Evolutionary conservation across 1,284 basidiomycete genomes (phyloP).

Genomic region (Trichosporon faecale): DNA sequence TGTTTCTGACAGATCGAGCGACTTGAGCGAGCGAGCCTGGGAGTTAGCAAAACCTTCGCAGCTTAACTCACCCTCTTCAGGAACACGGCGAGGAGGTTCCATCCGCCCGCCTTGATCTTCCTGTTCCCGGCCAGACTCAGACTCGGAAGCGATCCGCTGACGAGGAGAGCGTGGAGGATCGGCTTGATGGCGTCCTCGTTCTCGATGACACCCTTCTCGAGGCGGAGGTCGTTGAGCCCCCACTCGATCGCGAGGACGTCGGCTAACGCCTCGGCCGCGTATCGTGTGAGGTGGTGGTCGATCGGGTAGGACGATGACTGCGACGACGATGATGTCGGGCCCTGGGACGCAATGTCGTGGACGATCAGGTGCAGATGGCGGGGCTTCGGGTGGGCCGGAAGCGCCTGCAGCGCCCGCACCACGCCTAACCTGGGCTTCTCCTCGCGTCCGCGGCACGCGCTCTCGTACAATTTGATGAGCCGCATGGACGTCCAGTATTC

Average conservation of each 20-base stretch:
- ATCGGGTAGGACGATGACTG: slow-evolving; percentile 24
- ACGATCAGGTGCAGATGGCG: slow-evolving; percentile 41
- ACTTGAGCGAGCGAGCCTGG: slow-evolving; percentile 70
- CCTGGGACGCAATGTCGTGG: slow-evolving; percentile 24
- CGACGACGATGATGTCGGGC: background rate
- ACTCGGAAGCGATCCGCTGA: slow-evolving; percentile 75
- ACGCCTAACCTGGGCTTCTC: slow-evolving; percentile 65
- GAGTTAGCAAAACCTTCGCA: slow-evolving; percentile 1
- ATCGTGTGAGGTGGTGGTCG: slow-evolving; percentile 61
- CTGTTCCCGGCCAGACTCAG: slow-evolving; percentile 84
- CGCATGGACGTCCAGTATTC: slow-evolving; percentile 50
- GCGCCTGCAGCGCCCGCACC: slow-evolving; percentile 63
- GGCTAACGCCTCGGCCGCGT: slow-evolving; percentile 72
- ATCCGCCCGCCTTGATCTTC: slow-evolving; percentile 72
- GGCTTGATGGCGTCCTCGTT: slow-evolving; percentile 82
- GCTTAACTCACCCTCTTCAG: slow-evolving; percentile 61
- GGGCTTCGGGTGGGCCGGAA: slow-evolving; percentile 34
- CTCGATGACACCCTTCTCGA: slow-evolving; percentile 70
- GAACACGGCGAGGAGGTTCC: slow-evolving; percentile 77
- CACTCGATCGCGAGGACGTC: slow-evolving; percentile 87
- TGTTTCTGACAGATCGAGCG: slow-evolving; percentile 87
- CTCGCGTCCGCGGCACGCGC: slow-evolving; percentile 49
- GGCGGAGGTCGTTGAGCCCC: slow-evolving; percentile 74
- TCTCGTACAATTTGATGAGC: slow-evolving; percentile 48
- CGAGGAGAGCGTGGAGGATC: slow-evolving; percentile 82